phyloP scores from a whole-genome alignment of 208 protist genomes.

The Trypanosoma melophagium region DNA sequence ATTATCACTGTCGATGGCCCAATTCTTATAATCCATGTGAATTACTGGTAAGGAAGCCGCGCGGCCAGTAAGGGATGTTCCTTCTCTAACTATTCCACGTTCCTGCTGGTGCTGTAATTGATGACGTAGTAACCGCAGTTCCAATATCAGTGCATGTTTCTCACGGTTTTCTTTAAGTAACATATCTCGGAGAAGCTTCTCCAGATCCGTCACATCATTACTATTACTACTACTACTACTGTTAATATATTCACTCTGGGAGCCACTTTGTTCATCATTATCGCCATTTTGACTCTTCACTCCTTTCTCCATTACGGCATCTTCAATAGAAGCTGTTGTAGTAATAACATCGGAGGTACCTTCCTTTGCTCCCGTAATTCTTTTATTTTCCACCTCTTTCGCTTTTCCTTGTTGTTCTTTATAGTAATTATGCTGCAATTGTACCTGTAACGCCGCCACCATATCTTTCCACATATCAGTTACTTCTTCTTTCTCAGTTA shows the following conservation, averaged over 20 bases:
- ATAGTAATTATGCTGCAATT: not conserved
- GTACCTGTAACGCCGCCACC: not conserved
- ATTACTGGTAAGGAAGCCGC: no score
- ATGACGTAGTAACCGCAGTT: slow-evolving; percentile 5
- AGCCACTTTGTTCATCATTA: not conserved
- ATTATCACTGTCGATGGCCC: no score
- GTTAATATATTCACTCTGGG: not conserved
- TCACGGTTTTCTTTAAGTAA: slow-evolving; percentile 11
- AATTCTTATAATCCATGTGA: no score
- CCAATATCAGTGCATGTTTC: slow-evolving; percentile 4
- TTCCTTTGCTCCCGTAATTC: not conserved
- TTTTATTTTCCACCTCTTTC: not conserved
- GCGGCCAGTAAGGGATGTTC: no score
- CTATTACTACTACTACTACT: not conserved
- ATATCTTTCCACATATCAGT: not conserved
- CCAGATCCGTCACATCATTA: not conserved
- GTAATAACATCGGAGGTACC: not conserved
- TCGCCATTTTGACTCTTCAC: not conserved
- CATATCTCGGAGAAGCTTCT: slow-evolving; percentile 13
- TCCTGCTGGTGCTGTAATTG: not conserved
- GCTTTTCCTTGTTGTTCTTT: not conserved
- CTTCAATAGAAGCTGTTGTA: no score
- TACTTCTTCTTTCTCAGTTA: not conserved
- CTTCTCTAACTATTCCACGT: no score
- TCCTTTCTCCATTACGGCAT: no score